A percentile compares a stretch with the other conserved stretches of the same genome.
These are phyloP conservation scores for Ustulina deusta DNA, from an alignment of 2,329 filamentous ascomycete species.

Conservation along the genomic window DNA sequence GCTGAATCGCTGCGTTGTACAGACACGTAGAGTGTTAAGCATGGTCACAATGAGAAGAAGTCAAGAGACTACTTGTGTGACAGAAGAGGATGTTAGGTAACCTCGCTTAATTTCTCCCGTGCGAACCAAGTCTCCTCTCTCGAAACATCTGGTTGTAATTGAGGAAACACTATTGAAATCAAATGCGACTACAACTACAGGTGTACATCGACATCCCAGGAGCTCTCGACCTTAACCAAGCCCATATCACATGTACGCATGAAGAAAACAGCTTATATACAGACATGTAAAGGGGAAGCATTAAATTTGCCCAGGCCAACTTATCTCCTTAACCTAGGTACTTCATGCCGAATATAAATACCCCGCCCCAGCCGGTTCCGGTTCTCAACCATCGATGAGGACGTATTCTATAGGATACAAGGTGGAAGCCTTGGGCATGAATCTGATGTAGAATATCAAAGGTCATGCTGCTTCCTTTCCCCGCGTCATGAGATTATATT, in stretches of 20 bases:
- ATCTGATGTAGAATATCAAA: slow-evolving; percentile 1
- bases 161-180: neutral
- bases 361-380: neutral
- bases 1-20: neutral
- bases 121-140: neutral
- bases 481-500: slow-evolving; percentile 7
- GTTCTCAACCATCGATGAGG: neutral
- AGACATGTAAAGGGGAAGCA: neutral
- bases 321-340: too few species aligned
- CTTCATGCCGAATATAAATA: neutral
- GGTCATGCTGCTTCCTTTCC: slow-evolving; percentile 4
- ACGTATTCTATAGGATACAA: neutral
- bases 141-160: too few species aligned
- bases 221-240: neutral
- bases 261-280: neutral
- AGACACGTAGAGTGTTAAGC: neutral
- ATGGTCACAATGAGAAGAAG: neutral
- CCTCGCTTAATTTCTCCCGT: neutral
- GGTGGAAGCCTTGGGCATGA: neutral
- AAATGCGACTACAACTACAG: neutral
- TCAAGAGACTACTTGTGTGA: neutral
- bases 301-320: neutral
- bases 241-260: neutral
- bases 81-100: neutral
- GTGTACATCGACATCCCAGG: neutral